Conservation (phyloP, 257 asterid genomes). For the Cinchona pubescens region DNA sequence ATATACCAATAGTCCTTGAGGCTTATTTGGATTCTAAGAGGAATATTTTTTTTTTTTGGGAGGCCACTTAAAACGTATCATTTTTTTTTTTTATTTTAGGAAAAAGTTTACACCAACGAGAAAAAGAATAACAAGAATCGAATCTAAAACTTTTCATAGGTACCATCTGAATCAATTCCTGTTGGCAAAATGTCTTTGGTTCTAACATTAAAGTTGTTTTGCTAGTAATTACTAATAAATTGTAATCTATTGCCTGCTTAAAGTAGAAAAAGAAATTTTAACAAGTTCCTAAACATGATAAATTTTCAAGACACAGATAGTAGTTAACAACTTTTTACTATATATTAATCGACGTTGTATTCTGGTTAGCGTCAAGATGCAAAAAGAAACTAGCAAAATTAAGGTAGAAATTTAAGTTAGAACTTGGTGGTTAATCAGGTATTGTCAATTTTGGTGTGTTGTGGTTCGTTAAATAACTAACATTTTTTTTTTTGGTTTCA, state of each 20-base stretch:
- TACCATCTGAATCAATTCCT: too few relatives aligned
- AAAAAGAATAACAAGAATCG: too few relatives aligned
- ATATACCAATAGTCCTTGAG: not conserved
- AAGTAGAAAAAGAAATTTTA: not conserved
- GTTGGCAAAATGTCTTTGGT: too few relatives aligned
- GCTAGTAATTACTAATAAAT: not conserved
- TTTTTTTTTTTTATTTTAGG: too few relatives aligned
- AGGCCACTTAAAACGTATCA: too few relatives aligned
- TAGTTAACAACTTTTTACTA: not conserved
- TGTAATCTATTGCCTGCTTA: not conserved
- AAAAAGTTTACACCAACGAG: too few relatives aligned
- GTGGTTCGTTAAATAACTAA: conserved; percentile 2
- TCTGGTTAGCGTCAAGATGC: not conserved
- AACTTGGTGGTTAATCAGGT: not conserved
- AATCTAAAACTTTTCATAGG: too few relatives aligned
- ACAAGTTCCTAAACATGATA: not conserved
- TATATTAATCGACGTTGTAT: not conserved
- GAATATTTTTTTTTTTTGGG: too few relatives aligned
- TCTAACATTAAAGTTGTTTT: not conserved
- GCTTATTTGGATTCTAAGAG: too few relatives aligned
- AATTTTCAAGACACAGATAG: not conserved
- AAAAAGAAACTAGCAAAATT: not conserved
- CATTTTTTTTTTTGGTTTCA: not conserved
- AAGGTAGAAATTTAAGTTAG: not conserved
- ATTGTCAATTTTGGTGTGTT: not conserved